phyloP scores from a whole-genome alignment of 1,139 yeast genomes.

The Candida sanyaensis region DNA sequence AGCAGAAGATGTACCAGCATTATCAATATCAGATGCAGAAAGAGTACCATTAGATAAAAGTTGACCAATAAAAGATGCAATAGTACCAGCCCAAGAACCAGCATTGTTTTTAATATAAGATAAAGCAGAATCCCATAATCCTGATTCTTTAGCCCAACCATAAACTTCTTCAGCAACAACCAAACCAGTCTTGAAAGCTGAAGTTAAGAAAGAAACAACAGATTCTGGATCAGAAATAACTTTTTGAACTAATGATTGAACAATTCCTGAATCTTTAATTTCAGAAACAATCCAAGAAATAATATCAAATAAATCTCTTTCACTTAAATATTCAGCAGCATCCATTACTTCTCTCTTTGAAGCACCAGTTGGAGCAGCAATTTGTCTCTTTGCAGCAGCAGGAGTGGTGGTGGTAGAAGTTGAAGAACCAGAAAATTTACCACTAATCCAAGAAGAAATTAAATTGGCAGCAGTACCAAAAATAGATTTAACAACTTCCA shows the following conservation, averaged over 20 bases:
- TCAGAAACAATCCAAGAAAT: slow-evolving; percentile 28
- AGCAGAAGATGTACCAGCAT: slow-evolving; percentile 23
- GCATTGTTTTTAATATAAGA: slow-evolving; percentile 32
- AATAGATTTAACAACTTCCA: slow-evolving; percentile 36
- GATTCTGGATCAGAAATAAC: slow-evolving; percentile 41
- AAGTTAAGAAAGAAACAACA: slow-evolving; percentile 33
- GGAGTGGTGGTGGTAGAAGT: slow-evolving; percentile 18
- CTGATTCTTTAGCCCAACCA: slow-evolving; percentile 42
- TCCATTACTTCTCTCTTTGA: slow-evolving; percentile 22
- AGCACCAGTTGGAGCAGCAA: slow-evolving; percentile 15
- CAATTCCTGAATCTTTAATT: slow-evolving; percentile 40
- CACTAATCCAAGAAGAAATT: slow-evolving; percentile 22
- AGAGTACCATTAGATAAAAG: slow-evolving; percentile 24
- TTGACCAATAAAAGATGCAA: slow-evolving; percentile 28
- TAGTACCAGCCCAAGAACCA: slow-evolving; percentile 29
- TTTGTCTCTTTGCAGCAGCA: slow-evolving; percentile 21
- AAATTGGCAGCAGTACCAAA: slow-evolving; percentile 36
- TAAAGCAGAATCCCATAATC: slow-evolving; percentile 36
- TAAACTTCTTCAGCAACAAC: slow-evolving; percentile 38
- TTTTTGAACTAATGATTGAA: slow-evolving; percentile 25
- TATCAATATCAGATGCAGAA: slow-evolving; percentile 28
- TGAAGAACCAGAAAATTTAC: slow-evolving; percentile 16
- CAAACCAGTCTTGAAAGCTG: slow-evolving; percentile 36
- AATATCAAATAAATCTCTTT: slow-evolving; percentile 39
- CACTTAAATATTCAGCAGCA: slow-evolving; percentile 27